These are phyloP conservation scores for Sugiyamaella paludigena DNA, from an alignment of 1,139 yeast species.

Conservation along the genomic window DNA sequence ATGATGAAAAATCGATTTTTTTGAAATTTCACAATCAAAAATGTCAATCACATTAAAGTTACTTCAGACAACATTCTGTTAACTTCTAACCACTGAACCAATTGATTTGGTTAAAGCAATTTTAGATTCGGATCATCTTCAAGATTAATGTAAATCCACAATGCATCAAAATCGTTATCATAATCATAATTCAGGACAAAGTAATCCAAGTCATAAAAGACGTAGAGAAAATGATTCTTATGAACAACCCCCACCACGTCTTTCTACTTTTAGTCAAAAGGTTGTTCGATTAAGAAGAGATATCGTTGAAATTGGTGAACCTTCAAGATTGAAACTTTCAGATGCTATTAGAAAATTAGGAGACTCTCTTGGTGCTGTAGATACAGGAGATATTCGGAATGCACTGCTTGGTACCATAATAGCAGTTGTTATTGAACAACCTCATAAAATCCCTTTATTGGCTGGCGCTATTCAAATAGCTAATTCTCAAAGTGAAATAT, in stretches of 20 bases:
- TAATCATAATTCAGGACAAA: constrained; percentile 1
- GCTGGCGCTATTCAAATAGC: constrained; percentile 69
- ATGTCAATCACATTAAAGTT: too few species aligned
- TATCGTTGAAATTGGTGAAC: constrained; percentile 35
- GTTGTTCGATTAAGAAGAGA: constrained; percentile 26
- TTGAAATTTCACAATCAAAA: too few species aligned
- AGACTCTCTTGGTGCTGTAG: constrained; percentile 56
- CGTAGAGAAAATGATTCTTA: constrained; percentile 16
- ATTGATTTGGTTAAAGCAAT: too few species aligned
- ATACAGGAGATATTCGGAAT: constrained; percentile 57
- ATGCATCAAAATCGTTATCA: too few species aligned
- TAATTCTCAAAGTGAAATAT: constrained; percentile 61
- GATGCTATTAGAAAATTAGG: constrained; percentile 52
- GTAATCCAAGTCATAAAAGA: constrained; percentile 1
- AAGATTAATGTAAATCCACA: too few species aligned
- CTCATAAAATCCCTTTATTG: constrained; percentile 76
- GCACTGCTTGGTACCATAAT: constrained; percentile 61
- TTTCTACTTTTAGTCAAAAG: constrained; percentile 19
- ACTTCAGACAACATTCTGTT: too few species aligned
- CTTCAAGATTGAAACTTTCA: constrained; percentile 28
- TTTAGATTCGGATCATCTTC: too few species aligned
- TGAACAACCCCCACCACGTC: constrained; percentile 19
- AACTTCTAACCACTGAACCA: too few species aligned
- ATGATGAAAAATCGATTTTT: too few species aligned
- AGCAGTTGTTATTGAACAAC: constrained; percentile 80